phyloP scores from a whole-genome alignment of 306 rosid species.

The Vigna trinervia region DNA sequence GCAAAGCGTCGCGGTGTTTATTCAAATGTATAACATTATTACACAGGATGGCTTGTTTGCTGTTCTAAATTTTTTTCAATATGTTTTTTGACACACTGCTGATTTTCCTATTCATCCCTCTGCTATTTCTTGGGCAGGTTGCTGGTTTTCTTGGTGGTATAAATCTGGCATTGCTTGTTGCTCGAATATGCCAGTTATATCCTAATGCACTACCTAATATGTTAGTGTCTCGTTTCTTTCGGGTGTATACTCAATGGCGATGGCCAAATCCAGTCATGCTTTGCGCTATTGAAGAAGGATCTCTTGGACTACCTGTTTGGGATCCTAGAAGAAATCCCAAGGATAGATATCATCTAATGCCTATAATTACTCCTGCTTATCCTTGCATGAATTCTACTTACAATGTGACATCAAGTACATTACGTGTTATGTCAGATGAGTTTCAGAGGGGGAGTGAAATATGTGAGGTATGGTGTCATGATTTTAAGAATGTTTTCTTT shows the following conservation, averaged over 20 bases:
- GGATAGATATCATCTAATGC: constrained; percentile 90
- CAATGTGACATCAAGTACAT: constrained; percentile 89
- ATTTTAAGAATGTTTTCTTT: constrained; percentile 25
- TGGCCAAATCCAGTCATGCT: constrained; percentile 99
- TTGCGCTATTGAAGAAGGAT: constrained; percentile 87
- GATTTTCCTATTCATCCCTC: constrained; percentile 42
- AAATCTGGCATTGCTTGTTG: constrained; percentile 97
- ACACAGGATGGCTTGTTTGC: constrained; percentile 3
- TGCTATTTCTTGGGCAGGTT: constrained; percentile 68
- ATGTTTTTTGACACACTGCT: constrained; percentile 9
- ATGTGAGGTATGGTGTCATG: constrained; percentile 72
- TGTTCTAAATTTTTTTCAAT: constrained; percentile 17
- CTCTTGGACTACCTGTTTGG: constrained; percentile 93
- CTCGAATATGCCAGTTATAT: constrained; percentile 97
- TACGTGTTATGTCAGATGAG: constrained; percentile 88
- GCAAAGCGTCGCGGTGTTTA: constrained; percentile 97
- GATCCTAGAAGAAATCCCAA: constrained; percentile 94
- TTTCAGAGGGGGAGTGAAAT: constrained; percentile 93
- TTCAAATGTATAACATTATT: constrained; percentile 74
- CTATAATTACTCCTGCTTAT: constrained; percentile 98
- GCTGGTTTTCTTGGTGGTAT: constrained; percentile 98
- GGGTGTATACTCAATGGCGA: constrained; percentile 95
- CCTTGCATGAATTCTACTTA: constrained; percentile 99
- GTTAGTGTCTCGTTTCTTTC: constrained; percentile 93
- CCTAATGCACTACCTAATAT: constrained; percentile 96